phyloP scores from a whole-genome alignment of 1,284 basidiomycete species.

The Pterula multifida region DNA sequence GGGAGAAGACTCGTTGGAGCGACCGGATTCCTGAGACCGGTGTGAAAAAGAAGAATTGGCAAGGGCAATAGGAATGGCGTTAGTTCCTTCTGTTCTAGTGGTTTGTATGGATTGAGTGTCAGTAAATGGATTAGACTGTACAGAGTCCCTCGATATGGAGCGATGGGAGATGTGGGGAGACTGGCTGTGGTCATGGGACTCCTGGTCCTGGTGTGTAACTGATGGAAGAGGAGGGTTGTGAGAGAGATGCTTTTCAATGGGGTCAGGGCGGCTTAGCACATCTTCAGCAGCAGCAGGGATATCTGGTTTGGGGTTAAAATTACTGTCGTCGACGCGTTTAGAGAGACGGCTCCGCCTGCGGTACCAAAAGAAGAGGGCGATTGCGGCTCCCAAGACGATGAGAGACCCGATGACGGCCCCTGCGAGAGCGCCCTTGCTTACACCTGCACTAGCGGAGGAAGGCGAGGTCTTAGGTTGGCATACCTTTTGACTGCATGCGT shows the following conservation, averaged over 20 bases:
- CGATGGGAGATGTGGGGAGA: constrained; percentile 17
- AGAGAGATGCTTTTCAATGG: constrained; percentile 46
- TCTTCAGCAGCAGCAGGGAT: constrained; percentile 59
- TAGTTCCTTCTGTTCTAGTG: constrained; percentile 60
- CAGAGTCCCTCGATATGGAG: constrained; percentile 19
- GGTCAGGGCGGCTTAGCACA: constrained; percentile 68
- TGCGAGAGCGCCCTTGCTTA: constrained; percentile 60
- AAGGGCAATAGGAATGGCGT: constrained; percentile 75
- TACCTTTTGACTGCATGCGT: constrained; percentile 32
- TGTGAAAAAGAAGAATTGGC: constrained; percentile 45
- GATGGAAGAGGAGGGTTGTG: constrained; percentile 18
- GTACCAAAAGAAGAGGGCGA: constrained; percentile 49
- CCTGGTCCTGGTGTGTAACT: constrained; percentile 24
- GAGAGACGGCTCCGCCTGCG: constrained; percentile 25
- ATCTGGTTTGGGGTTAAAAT: constrained; percentile 38
- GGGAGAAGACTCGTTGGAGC: constrained; percentile 29
- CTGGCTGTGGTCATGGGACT: constrained; percentile 22
- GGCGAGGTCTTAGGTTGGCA: constrained; percentile 11
- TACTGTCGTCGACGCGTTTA: constrained; percentile 14
- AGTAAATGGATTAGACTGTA: constrained; percentile 57
- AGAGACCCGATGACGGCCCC: constrained; percentile 57
- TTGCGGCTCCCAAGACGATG: constrained; percentile 39
- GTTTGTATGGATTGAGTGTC: constrained; percentile 71
- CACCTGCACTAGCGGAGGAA: constrained; percentile 22
- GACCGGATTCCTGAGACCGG: constrained; percentile 16